Evolutionary conservation across 495 filamentous ascomycete genomes (phyloP), one percentile per base, ranked within the genome.

Genomic region (Pyrenopolyporus hunteri): DNA sequence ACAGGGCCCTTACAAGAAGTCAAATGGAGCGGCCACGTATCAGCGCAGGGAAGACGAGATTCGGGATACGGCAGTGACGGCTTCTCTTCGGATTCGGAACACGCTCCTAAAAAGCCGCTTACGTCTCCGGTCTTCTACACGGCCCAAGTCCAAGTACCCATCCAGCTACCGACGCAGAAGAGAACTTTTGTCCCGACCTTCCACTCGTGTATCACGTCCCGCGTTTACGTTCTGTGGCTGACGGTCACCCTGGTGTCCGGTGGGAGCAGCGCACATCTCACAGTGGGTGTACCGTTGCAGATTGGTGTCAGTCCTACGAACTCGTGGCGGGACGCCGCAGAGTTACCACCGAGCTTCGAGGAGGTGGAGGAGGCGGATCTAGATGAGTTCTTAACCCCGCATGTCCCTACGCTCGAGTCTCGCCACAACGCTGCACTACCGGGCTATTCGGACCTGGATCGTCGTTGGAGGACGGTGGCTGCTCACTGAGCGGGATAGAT

Each of bases 121-220:
- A 8, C 56, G 69, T 11, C 70, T 47, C 17, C 76, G 74, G n/a
- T 83, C 79, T 33, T 72, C 76, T 37, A 95, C 75, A 89, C 83
- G 1, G 80, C 91, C 1, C 78, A 76, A 3, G 67, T 97, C 6
- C 69, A 88, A 6, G 83, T 97, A 6, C 92, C 94, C 0, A 75
- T 98, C 70, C 78, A 82, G 0, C 77, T 96, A 1, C 92, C 94
- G 0, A 76, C 73, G 7, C 64, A 71, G 14, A 84, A 83, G 63
- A 89, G 87, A 58, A 78, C 85, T 1, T 92, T 93, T 73, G 73
- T 94, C 22, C 95, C 94, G 0, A 92, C 91, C 13, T 98, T 98
- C 76, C 87, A 94, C 74, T 84, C 86, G 49, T 98, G 94, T 74
- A 83, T 96, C 64, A 78, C 89, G 23, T 89, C 88, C 11, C 87